Conservation (phyloP, 2,329 filamentous ascomycete species). For the Pseudogymnoascus sp. region DNA sequence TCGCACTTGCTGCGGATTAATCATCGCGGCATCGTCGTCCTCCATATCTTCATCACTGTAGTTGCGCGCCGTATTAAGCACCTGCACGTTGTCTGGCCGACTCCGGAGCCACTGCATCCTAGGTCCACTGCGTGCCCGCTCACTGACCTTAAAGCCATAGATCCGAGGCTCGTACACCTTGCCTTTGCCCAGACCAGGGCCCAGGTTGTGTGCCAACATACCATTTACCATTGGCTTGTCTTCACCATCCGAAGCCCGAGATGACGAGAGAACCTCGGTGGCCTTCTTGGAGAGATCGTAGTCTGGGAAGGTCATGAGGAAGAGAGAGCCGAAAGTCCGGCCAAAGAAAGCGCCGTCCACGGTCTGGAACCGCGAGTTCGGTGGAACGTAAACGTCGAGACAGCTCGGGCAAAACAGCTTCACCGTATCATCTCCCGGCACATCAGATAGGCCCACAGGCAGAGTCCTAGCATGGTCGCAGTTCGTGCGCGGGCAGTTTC, state of each 20-base stretch:
- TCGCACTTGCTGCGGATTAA: constrained; percentile 22
- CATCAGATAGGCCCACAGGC: constrained; percentile 88
- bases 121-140: constrained; percentile 80
- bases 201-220: constrained; percentile 77
- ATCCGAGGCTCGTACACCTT: constrained; percentile 93
- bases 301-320: constrained; percentile 97
- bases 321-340: constrained; percentile 91
- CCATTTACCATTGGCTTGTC: constrained; percentile 64
- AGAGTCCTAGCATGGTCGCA: constrained; percentile 86
- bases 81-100: constrained; percentile 69
- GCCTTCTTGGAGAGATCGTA: constrained; percentile 76
- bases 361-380: constrained; percentile 93
- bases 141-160: constrained; percentile 92
- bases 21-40: constrained; percentile 45
- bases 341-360: constrained; percentile 98
- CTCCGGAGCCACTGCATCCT: constrained; percentile 94
- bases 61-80: constrained; percentile 70
- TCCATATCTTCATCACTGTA: constrained; percentile 48
- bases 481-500: constrained; percentile 86
- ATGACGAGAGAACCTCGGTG: constrained; percentile 45
- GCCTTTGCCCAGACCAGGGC: constrained; percentile 71
- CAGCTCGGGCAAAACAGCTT: constrained; percentile 98
- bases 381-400: constrained; percentile 92
- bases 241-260: constrained; percentile 30
- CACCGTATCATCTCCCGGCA: constrained; percentile 92